phyloP scores from a whole-genome alignment of 2,329 filamentous ascomycete genomes.

The Seiridium unicorne region DNA sequence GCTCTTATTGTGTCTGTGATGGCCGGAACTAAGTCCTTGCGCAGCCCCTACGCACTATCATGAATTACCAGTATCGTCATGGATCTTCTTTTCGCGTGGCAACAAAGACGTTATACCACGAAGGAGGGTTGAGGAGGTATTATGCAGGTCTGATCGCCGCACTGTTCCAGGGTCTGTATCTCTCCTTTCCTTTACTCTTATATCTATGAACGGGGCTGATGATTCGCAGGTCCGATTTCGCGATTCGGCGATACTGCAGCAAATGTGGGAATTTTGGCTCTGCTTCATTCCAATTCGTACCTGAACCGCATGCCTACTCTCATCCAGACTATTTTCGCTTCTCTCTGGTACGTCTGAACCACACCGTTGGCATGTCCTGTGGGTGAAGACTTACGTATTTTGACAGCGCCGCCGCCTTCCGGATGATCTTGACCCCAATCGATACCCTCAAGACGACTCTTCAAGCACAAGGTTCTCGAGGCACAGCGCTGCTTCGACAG shows the following conservation, averaged over 20 bases:
- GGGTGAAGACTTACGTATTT: neutral
- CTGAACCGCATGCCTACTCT: conserved; percentile 39
- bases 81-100: conserved; percentile 39
- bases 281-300: conserved; percentile 45
- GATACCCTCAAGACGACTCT: conserved; percentile 50
- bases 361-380: neutral
- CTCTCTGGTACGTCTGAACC: conserved; percentile 32
- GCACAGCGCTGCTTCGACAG: conserved; percentile 39
- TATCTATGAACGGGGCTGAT: neutral
- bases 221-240: conserved; percentile 36
- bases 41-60: conserved; percentile 46
- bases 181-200: neutral
- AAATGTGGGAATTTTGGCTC: conserved; percentile 46
- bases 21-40: neutral
- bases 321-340: conserved; percentile 45
- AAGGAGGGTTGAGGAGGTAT: conserved; percentile 41
- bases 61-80: conserved; percentile 51
- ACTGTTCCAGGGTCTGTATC: conserved; percentile 38
- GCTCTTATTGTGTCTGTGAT: neutral
- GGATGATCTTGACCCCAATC: conserved; percentile 46
- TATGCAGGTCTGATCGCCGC: conserved; percentile 45
- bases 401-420: conserved; percentile 40
- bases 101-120: conserved; percentile 36
- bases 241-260: conserved; percentile 48
- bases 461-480: conserved; percentile 43